Conservation (phyloP, 805 yeast genomes). For the Metschnikowia peoriensis region DNA sequence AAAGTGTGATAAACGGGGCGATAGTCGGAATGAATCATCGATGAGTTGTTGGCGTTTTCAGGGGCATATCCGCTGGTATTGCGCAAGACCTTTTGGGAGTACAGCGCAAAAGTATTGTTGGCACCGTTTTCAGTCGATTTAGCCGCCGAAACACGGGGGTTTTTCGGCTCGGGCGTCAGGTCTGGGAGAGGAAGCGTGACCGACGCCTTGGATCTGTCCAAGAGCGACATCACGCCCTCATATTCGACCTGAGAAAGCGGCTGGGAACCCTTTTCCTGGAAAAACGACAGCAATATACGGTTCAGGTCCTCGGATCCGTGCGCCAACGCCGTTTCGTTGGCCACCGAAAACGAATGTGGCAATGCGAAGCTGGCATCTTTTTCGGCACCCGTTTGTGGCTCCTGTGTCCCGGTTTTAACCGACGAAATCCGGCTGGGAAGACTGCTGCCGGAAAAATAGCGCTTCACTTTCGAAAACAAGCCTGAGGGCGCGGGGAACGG, state of each 20-base stretch:
- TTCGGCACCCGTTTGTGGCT: background rate
- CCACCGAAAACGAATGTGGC: slow-evolving; percentile 11
- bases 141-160: background rate
- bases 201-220: slow-evolving; percentile 23
- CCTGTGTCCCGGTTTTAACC: background rate
- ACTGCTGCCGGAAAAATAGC: slow-evolving; percentile 22
- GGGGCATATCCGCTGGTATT: slow-evolving; percentile 20
- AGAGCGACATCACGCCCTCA: slow-evolving; percentile 75
- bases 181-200: slow-evolving; percentile 16
- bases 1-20: slow-evolving; percentile 37
- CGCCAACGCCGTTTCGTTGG: slow-evolving; percentile 11
- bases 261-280: slow-evolving; percentile 68
- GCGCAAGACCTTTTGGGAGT: slow-evolving; percentile 29
- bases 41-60: slow-evolving; percentile 16
- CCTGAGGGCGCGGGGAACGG: slow-evolving; percentile 25
- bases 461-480: slow-evolving; percentile 28
- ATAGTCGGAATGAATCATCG: slow-evolving; percentile 36
- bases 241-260: slow-evolving; percentile 73
- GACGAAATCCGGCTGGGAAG: slow-evolving; percentile 5
- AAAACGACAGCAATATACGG: slow-evolving; percentile 64
- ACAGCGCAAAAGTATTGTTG: slow-evolving; percentile 22
- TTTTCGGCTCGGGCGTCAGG: slow-evolving; percentile 3
- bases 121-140: slow-evolving; percentile 1
- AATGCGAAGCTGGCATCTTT: slow-evolving; percentile 11
- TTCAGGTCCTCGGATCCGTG: slow-evolving; percentile 34